Evolutionary conservation across 2,329 filamentous ascomycete genomes (phyloP), one percentile per base, ranked within the genome.

Genomic region (Botrytis hyacinthi): DNA sequence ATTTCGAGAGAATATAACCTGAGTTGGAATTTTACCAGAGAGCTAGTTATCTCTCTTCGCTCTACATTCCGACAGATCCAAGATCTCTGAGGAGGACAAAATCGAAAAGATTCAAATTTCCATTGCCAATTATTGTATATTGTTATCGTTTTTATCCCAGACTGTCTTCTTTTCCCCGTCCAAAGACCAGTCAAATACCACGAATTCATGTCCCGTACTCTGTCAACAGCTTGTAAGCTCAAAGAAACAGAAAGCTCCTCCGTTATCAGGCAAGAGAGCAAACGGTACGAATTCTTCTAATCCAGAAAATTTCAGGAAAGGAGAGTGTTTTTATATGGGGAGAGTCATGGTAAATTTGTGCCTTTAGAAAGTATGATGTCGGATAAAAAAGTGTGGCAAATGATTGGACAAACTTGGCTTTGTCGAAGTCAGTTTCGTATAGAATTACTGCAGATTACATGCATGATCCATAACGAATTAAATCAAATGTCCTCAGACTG

Each of bases 391-490:
- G n/a, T n/a, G 12, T 10, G 48, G 48, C 12, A 1, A n/a, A 16
- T 54, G 1, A 16, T n/a, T n/a, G 26, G 12, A n/a, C 12, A 12
- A 54, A 54, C 48, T 14, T 10, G 5, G 5, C 5, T 51, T 51
- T n/a, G 0, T 7, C 5, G 10, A 51, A n/a, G n/a, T 9, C 10
- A n/a, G 26, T 51, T 51, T n/a, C 1, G 10, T 51, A 10, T 12
- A 26, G 5, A 0, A n/a, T 26, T n/a, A n/a, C 12, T 12, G 26
- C 48, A 16, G 0, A 51, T 14, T n/a, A 14, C n/a, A 4, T 16
- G 1, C 7, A 16, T 1, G 8, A 29, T 0, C 16, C 12, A 54
- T n/a, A 0, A n/a, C n/a, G n/a, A n/a, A n/a, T 2, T 12, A n/a
- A 51, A 51, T 4, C 26, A n/a, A 16, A 3, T 16, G 6, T 16